These are phyloP conservation scores for Eleusine coracana DNA, from an alignment of 176 grass and related monocot genomes.

Conservation along the genomic window DNA sequence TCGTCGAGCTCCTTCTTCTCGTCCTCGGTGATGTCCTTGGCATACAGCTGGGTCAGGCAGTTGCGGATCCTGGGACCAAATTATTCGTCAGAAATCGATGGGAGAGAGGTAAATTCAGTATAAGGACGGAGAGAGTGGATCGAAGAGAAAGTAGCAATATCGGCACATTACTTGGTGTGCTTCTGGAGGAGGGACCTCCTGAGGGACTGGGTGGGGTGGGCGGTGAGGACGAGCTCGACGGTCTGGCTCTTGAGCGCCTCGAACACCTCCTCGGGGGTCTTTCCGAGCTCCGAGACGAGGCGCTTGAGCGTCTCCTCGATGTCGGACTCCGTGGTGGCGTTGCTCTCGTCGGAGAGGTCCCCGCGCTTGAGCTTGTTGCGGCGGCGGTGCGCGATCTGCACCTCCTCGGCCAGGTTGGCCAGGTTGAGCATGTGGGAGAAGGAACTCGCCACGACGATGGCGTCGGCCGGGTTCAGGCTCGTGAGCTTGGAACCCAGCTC, in stretches of 20 bases:
- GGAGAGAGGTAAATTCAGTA: no score
- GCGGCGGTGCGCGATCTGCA: slow-evolving; percentile 69
- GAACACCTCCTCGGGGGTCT: slow-evolving; percentile 68
- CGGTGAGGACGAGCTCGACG: slow-evolving; percentile 85
- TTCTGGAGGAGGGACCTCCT: slow-evolving; percentile 86
- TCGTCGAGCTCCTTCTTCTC: slow-evolving; percentile 86
- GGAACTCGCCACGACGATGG: slow-evolving; percentile 73
- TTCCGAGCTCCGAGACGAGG: slow-evolving; percentile 57
- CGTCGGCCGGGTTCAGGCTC: slow-evolving; percentile 51
- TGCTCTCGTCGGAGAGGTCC: slow-evolving; percentile 64
- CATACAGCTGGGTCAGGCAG: slow-evolving; percentile 61
- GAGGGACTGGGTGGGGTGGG: slow-evolving; percentile 83
- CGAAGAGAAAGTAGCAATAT: no score
- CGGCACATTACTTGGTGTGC: slow-evolving; percentile 48
- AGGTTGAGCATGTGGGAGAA: slow-evolving; percentile 95
- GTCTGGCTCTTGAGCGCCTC: slow-evolving; percentile 85
- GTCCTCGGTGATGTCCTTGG: slow-evolving; percentile 61
- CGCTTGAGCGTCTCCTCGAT: slow-evolving; percentile 79
- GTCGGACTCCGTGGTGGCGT: slow-evolving; percentile 76
- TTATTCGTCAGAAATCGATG: no score
- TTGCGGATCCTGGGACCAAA: slow-evolving; percentile 58
- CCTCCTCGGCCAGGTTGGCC: slow-evolving; percentile 83
- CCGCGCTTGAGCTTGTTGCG: slow-evolving; percentile 67
- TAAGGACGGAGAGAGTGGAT: no score
- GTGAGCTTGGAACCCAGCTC: slow-evolving; percentile 65